Conservation (phyloP, 2,329 filamentous ascomycete genomes). For the Pseudogymnoascus verrucosus region DNA sequence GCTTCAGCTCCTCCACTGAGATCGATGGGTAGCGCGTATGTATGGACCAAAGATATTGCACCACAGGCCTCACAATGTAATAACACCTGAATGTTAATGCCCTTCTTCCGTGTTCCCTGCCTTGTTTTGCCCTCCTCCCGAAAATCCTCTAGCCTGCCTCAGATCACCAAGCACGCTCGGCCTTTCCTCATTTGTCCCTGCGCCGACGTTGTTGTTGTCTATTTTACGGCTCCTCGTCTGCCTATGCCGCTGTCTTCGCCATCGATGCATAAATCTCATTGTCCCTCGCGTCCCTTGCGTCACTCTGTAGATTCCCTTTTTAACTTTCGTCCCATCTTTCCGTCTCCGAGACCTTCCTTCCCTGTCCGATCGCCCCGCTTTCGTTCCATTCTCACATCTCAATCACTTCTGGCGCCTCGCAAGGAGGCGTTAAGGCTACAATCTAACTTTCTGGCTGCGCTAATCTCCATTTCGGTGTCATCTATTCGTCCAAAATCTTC, state of each 20-base stretch:
- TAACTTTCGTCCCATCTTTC: conserved; percentile 3
- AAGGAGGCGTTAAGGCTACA: not conserved
- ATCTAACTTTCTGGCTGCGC: not conserved
- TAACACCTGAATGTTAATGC: not conserved
- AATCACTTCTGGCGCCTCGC: not conserved
- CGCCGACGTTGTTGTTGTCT: not conserved
- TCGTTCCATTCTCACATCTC: conserved; percentile 8
- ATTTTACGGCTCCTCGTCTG: conserved; percentile 1
- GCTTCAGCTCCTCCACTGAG: conserved; percentile 4
- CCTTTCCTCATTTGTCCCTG: not conserved
- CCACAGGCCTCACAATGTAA: conserved; percentile 7
- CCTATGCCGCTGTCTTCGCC: conserved; percentile 3
- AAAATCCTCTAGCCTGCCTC: conserved; percentile 7
- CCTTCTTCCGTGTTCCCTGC: not conserved
- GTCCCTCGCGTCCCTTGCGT: not conserved
- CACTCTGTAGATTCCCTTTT: conserved; percentile 7
- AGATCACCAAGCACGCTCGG: conserved; percentile 3
- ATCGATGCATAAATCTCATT: conserved; percentile 1
- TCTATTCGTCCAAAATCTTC: not conserved
- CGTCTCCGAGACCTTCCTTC: conserved; percentile 1
- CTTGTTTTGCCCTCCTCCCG: not conserved
- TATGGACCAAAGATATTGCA: conserved; percentile 6
- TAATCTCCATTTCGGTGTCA: not conserved
- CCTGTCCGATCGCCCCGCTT: conserved; percentile 3
- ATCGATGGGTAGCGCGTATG: not conserved